Evolutionary conservation across 306 rosid species (phyloP).

Genomic region (Ochetophila trinervis): DNA sequence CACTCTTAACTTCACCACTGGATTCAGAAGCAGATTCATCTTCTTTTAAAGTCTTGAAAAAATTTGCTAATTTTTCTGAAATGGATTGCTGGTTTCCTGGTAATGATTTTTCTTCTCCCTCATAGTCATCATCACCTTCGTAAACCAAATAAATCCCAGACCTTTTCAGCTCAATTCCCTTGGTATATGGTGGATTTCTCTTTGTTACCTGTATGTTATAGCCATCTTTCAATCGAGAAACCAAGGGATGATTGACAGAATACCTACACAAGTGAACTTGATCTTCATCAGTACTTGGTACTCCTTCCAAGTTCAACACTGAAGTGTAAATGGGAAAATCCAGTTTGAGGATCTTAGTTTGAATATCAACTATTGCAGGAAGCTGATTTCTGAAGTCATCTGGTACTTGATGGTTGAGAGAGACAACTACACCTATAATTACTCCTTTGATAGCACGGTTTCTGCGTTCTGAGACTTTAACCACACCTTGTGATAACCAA

Average conservation of each 20-base stretch:
- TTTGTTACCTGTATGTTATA: conserved; percentile 32
- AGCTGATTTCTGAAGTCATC: conserved; percentile 8
- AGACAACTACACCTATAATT: conserved; percentile 41
- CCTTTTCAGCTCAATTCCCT: conserved; percentile 46
- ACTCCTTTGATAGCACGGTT: conserved; percentile 41
- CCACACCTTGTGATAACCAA: conserved; percentile 45
- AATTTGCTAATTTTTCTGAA: conserved; percentile 46
- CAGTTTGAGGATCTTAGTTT: conserved; percentile 37
- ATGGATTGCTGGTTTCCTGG: conserved; percentile 41
- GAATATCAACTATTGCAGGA: conserved; percentile 36
- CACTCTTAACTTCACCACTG: conserved; percentile 7
- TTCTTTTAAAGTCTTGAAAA: conserved; percentile 29
- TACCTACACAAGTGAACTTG: conserved; percentile 52
- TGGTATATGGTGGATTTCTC: conserved; percentile 34
- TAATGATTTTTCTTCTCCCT: conserved; percentile 43
- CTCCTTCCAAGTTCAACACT: conserved; percentile 29
- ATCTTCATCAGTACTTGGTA: conserved; percentile 44
- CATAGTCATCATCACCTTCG: conserved; percentile 71
- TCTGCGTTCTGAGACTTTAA: conserved; percentile 38
- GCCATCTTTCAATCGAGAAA: conserved; percentile 34
- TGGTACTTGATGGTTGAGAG: conserved; percentile 37
- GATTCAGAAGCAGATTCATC: background rate
- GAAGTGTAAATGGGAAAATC: conserved; percentile 26
- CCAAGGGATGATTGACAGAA: conserved; percentile 25
- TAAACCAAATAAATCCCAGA: conserved; percentile 42